Conservation (phyloP, 768 basidiomycete genomes). For the Crepidotus variabilis region DNA sequence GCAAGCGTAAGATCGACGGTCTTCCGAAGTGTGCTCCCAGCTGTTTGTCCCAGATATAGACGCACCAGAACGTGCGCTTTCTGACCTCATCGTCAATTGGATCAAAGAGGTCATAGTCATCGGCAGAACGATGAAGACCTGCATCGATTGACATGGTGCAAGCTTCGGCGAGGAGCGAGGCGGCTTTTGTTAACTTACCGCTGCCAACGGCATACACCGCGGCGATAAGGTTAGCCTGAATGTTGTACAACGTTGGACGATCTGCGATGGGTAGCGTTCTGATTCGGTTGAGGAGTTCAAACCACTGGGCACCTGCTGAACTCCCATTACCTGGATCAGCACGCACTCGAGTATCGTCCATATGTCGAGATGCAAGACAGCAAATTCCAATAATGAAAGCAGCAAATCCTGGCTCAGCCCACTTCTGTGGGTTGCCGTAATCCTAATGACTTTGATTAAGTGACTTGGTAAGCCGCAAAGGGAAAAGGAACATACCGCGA, state of each 20-base stretch:
- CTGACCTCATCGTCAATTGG: constrained; percentile 88
- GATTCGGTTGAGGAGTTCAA: constrained; percentile 81
- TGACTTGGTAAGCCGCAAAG: constrained; percentile 13
- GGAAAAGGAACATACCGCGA: constrained; percentile 48
- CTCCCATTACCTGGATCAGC: constrained; percentile 77
- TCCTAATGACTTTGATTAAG: constrained; percentile 44
- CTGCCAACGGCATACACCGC: constrained; percentile 91
- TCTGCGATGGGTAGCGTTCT: constrained; percentile 89
- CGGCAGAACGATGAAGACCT: constrained; percentile 83
- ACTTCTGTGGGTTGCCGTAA: constrained; percentile 91
- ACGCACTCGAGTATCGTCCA: constrained; percentile 88
- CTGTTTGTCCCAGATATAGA: constrained; percentile 96
- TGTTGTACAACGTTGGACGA: constrained; percentile 85
- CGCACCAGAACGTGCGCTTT: constrained; percentile 95
- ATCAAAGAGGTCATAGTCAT: constrained; percentile 84
- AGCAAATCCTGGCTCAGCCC: constrained; percentile 94
- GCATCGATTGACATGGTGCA: constrained; percentile 86
- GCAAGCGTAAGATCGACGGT: constrained; percentile 79
- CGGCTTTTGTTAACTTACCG: constrained; percentile 84
- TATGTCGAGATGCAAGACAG: constrained; percentile 87
- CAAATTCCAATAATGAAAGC: constrained; percentile 92
- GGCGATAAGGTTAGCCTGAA: constrained; percentile 88
- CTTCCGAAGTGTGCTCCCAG: constrained; percentile 85
- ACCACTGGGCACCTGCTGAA: constrained; percentile 90
- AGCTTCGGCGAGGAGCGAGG: constrained; percentile 81